Evolutionary conservation across 805 yeast species (phyloP).

Genomic region (Ogataea salicorniae): DNA sequence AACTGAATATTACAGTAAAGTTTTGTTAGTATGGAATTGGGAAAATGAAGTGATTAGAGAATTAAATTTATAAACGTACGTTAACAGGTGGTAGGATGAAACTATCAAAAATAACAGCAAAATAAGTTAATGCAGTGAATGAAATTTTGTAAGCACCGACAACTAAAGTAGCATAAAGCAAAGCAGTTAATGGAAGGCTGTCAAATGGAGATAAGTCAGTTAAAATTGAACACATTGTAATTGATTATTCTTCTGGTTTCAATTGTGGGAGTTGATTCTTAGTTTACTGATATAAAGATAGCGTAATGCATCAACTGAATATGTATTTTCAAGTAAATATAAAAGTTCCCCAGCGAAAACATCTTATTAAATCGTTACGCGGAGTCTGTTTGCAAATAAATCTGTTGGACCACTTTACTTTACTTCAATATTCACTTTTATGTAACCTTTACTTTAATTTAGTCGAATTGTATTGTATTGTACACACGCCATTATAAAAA

Average conservation of each 20-base stretch:
- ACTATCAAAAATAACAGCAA: conserved; percentile 53
- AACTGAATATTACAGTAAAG: conserved; percentile 24
- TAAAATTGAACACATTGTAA: not conserved
- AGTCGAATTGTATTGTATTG: not conserved
- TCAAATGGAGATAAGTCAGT: not conserved
- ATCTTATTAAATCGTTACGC: too few relatives aligned
- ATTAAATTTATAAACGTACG: conserved; percentile 11
- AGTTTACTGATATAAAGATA: too few relatives aligned
- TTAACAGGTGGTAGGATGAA: conserved; percentile 58
- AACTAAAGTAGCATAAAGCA: conserved; percentile 40
- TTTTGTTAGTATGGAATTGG: not conserved
- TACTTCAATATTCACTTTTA: not conserved
- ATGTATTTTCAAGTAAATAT: too few relatives aligned
- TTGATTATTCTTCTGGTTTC: not conserved
- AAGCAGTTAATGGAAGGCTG: not conserved
- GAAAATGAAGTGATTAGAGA: not conserved
- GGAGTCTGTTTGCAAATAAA: too few relatives aligned
- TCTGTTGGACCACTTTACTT: not conserved
- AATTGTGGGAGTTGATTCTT: not conserved
- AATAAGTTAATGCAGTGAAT: conserved; percentile 41
- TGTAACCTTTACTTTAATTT: too few relatives aligned
- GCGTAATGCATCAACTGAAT: too few relatives aligned
- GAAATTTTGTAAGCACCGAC: conserved; percentile 62
- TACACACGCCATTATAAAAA: conserved; percentile 25
- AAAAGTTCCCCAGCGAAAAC: too few relatives aligned